These are phyloP conservation scores for Phytophthora fragariaefolia DNA, from an alignment of 352 stramenopile species.

Conservation along the genomic window DNA sequence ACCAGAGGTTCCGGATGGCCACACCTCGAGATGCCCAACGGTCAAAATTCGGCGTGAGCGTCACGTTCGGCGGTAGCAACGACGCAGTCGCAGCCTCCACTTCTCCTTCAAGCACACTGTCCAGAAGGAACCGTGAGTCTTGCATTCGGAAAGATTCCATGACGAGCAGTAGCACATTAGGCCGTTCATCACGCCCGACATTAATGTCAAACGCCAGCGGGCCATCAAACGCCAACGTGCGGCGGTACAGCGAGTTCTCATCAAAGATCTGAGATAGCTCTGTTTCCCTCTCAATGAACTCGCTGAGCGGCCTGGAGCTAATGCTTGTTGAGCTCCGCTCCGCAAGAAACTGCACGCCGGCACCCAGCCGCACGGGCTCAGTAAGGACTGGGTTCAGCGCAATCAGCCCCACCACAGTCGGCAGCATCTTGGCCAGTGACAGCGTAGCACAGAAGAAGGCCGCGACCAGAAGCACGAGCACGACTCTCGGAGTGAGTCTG, in stretches of 20 bases:
- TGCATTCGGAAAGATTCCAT: constrained; percentile 71
- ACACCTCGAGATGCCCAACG: constrained; percentile 57
- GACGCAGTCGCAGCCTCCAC: constrained; percentile 36
- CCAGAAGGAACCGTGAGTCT: constrained; percentile 58
- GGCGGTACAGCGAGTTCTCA: constrained; percentile 52
- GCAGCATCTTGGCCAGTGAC: constrained; percentile 36
- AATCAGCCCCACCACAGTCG: constrained; percentile 62
- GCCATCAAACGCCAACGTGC: constrained; percentile 56
- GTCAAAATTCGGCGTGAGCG: constrained; percentile 72
- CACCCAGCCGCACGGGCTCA: constrained; percentile 46
- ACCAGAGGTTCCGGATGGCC: constrained; percentile 69
- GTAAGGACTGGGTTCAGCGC: constrained; percentile 62
- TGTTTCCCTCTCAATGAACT: constrained; percentile 58
- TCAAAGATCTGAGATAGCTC: constrained; percentile 49
- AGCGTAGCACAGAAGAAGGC: constrained; percentile 36
- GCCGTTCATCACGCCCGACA: constrained; percentile 41
- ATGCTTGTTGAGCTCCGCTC: constrained; percentile 14
- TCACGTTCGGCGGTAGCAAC: constrained; percentile 54
- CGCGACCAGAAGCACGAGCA: constrained; percentile 30
- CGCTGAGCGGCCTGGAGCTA: constrained; percentile 34
- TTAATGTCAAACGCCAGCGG: constrained; percentile 62
- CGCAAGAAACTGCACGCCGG: constrained; percentile 35
- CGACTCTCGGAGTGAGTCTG: constrained; percentile 30
- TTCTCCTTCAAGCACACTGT: constrained; percentile 22
- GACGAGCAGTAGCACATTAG: constrained; percentile 72